Evolutionary conservation across 2,329 filamentous ascomycete genomes (phyloP).

Genomic region (Trichoderma afroharzianum): DNA sequence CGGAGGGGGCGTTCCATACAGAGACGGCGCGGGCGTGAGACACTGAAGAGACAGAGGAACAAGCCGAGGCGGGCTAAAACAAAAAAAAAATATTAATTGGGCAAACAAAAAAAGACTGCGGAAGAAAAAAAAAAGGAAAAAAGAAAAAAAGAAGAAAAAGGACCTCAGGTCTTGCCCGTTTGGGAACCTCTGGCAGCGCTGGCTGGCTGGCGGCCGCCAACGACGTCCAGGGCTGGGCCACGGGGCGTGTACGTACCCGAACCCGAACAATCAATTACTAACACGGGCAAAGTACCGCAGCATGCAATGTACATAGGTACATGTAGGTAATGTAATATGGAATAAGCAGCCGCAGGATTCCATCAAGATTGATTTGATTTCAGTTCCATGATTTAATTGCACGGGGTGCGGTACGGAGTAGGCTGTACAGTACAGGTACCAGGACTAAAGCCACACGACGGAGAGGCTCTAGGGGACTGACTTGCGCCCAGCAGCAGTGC

Average conservation of each 20-base stretch:
- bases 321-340: background rate
- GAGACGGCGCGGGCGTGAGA: slow-evolving; percentile 8
- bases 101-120: background rate
- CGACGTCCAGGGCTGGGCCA: background rate
- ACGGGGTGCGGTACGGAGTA: background rate
- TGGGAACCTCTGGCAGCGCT: slow-evolving; percentile 16
- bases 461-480: background rate
- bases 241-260: background rate
- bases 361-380: background rate
- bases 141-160: background rate
- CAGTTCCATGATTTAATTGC: background rate
- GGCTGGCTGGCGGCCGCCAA: slow-evolving; percentile 16
- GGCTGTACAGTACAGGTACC: background rate
- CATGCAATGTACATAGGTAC: background rate
- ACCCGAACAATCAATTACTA: background rate
- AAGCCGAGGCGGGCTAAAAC: slow-evolving; percentile 2
- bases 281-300: background rate
- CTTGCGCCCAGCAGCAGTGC: slow-evolving; percentile 1
- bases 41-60: background rate
- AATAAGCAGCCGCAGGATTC: background rate
- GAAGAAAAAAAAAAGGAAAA: background rate
- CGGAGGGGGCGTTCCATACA: background rate
- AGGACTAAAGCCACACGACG: background rate
- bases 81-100: background rate
- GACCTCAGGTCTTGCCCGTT: slow-evolving; percentile 14